These are phyloP conservation scores for Chlamydomonas schloesseri DNA, from an alignment of 139 green algal species.

Conservation along the genomic window DNA sequence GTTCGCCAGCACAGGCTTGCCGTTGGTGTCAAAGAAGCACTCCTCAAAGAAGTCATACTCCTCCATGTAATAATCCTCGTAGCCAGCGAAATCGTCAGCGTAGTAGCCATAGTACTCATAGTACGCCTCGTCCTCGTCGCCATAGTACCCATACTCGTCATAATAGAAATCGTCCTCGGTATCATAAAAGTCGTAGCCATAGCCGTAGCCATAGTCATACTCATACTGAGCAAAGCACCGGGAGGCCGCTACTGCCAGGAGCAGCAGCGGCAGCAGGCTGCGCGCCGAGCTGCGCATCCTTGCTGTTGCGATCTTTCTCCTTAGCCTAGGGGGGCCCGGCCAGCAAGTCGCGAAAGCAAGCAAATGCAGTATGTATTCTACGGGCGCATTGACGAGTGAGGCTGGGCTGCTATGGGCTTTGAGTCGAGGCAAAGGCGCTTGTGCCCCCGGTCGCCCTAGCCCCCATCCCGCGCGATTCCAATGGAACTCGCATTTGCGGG, in stretches of 20 bases:
- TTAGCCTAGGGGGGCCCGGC: too few species aligned
- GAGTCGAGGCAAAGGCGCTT: too few species aligned
- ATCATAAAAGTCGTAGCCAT: slow-evolving; percentile 41
- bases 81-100: slow-evolving; percentile 56
- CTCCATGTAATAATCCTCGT: slow-evolving; percentile 61
- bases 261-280: slow-evolving; percentile 4
- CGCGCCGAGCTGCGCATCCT: not conserved
- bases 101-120: slow-evolving; percentile 64
- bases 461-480: too few species aligned
- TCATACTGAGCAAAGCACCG: slow-evolving; percentile 34
- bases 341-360: too few species aligned
- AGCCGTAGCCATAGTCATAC: slow-evolving; percentile 45
- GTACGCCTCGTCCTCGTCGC: slow-evolving; percentile 53
- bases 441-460: too few species aligned
- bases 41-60: slow-evolving; percentile 67
- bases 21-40: slow-evolving; percentile 56
- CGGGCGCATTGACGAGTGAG: too few species aligned
- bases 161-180: slow-evolving; percentile 48
- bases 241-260: slow-evolving; percentile 12
- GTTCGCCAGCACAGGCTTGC: slow-evolving; percentile 51
- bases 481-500: too few species aligned
- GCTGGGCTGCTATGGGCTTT: too few species aligned
- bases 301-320: not conserved
- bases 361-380: too few species aligned
- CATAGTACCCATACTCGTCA: slow-evolving; percentile 59